phyloP scores from a whole-genome alignment of 495 filamentous ascomycete genomes.

The Clavariopsis aquatica region DNA sequence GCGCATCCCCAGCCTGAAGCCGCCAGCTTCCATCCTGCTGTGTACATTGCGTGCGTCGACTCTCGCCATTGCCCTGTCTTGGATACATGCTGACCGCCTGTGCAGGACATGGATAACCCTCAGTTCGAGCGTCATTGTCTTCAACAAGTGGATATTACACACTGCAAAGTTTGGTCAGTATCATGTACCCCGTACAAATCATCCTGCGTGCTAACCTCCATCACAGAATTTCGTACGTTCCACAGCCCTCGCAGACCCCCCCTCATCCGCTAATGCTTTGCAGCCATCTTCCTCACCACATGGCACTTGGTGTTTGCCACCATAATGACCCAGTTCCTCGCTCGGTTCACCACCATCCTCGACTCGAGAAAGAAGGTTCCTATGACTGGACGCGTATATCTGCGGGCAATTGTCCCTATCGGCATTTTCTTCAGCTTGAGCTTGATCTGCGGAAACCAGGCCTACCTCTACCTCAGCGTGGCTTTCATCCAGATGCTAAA shows the following conservation, averaged over 20 bases:
- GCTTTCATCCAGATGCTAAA: slow-evolving; percentile 99
- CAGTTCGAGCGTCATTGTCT: slow-evolving; percentile 91
- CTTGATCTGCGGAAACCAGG: slow-evolving; percentile 91
- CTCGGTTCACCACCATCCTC: slow-evolving; percentile 78
- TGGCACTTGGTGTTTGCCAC: slow-evolving; percentile 91
- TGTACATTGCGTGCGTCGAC: slow-evolving; percentile 81
- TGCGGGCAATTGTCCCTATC: slow-evolving; percentile 89
- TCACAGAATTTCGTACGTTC: slow-evolving; percentile 46
- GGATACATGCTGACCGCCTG: slow-evolving; percentile 35
- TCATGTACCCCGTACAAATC: slow-evolving; percentile 1
- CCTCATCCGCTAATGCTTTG: slow-evolving; percentile 23
- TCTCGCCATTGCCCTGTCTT: not conserved
- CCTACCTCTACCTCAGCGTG: slow-evolving; percentile 89
- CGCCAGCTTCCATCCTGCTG: slow-evolving; percentile 71
- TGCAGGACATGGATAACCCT: slow-evolving; percentile 83
- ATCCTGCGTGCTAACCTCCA: slow-evolving; percentile 10
- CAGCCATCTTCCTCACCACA: slow-evolving; percentile 78
- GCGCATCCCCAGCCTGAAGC: slow-evolving; percentile 56
- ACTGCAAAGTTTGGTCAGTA: slow-evolving; percentile 80
- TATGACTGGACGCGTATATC: slow-evolving; percentile 89
- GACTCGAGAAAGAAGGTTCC: slow-evolving; percentile 88
- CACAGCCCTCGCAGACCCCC: not conserved
- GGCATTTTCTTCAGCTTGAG: slow-evolving; percentile 90
- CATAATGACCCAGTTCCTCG: slow-evolving; percentile 85
- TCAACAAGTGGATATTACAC: slow-evolving; percentile 98